These are phyloP conservation scores for Ramalina intermedia DNA, from an alignment of 495 filamentous ascomycete species.

Conservation along the genomic window DNA sequence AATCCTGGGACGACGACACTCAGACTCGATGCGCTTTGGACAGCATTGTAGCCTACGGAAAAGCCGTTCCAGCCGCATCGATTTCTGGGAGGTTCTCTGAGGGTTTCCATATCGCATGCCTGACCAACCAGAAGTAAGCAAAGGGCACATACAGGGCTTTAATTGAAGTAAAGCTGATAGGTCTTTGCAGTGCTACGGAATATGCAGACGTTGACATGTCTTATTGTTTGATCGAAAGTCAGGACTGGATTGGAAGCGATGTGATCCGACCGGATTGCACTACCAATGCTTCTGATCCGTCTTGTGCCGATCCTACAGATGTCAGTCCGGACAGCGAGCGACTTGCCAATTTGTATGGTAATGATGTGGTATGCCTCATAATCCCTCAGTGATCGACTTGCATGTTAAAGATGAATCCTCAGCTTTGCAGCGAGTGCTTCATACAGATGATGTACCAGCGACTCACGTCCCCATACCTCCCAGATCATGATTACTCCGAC, in stretches of 20 bases:
- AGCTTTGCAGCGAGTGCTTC: conserved; percentile 14
- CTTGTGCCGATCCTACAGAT: conserved; percentile 3
- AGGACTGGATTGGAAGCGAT: conserved; percentile 9
- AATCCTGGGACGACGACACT: conserved; percentile 4
- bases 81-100: conserved; percentile 5
- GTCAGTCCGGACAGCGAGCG: conserved; percentile 4
- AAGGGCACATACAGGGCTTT: neutral
- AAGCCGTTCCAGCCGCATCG: conserved; percentile 4
- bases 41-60: conserved; percentile 3
- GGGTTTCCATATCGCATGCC: conserved; percentile 7
- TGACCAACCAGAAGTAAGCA: conserved; percentile 3
- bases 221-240: conserved; percentile 8
- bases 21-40: conserved; percentile 2
- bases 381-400: neutral
- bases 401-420: neutral
- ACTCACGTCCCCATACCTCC: conserved; percentile 6
- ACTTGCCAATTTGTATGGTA: conserved; percentile 7
- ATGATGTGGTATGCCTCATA: conserved; percentile 7
- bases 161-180: conserved; percentile 6
- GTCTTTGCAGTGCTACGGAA: conserved; percentile 1
- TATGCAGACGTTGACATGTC: conserved; percentile 5
- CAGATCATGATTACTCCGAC: conserved; percentile 10
- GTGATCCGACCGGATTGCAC: conserved; percentile 9
- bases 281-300: conserved; percentile 1
- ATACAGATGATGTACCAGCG: conserved; percentile 6